Base-by-base conservation (phyloP, 2,329 filamentous ascomycete genomes). In the Penicillium occitanis region DNA sequence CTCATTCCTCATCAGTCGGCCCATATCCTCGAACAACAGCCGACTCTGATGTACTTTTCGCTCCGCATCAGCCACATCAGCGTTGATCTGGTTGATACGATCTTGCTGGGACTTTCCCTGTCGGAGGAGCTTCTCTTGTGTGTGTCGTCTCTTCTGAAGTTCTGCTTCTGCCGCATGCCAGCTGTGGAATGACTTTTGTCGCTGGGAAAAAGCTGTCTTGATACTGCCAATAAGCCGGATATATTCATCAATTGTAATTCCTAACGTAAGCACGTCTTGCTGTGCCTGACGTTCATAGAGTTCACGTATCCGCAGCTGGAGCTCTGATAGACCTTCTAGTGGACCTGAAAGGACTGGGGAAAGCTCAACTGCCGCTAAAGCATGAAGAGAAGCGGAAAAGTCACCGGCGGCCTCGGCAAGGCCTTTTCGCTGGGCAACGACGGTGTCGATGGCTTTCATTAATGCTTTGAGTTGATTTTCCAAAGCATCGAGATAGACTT, bases 221-320 rank as follows among this genome's bases (percentile, higher is more conserved):
- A 98, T 91, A 64, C 91, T 96, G 37, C 93, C 92, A 72, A 99
- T 98, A 51, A 99, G 81, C 5, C 95, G 92, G 71, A 99, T 96
- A 79, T 99, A 99, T 80, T 99, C 95, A 70, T 99, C 95, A 69
- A 99, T 93, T 51, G 96, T 96, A 74, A 98, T 98, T 44, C 95
- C 95, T 70, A 99, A 88, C 0, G 95, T 99, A 61, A 99, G 85
- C 37, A 98, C 90, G 75, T 99, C 95, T 77, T 99, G 95, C 80
- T 97, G 93, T 11, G 95, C 95, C 79, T 99, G 95, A 25, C 95
- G 91, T 72, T 97, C 93, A 76, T 99, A 98, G 1, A 99, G 87
- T 73, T 99, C 95, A 67, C 91, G 89, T 71, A 99, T 97, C 44
- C 94, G 93, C 68, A 97, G 85, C 78, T 99, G 95, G 2, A 99